These are phyloP conservation scores for Aureobasidium sp. DNA, from an alignment of 2,329 filamentous ascomycete genomes.

Conservation along the genomic window DNA sequence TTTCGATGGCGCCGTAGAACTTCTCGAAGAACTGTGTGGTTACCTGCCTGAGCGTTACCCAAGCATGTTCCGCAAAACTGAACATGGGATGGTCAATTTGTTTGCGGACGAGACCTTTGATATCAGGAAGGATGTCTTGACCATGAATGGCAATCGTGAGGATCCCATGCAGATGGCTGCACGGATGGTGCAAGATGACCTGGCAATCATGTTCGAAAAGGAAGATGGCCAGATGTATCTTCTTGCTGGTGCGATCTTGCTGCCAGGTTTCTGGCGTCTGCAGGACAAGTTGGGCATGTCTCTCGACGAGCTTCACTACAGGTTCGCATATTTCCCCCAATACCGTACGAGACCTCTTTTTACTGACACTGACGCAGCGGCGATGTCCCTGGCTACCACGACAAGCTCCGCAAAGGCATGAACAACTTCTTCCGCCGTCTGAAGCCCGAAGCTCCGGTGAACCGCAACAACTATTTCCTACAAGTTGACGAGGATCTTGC, in stretches of 20 bases:
- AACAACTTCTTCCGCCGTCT: constrained; percentile 70
- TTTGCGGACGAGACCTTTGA: constrained; percentile 66
- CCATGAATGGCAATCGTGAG: constrained; percentile 39
- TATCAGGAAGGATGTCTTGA: constrained; percentile 53
- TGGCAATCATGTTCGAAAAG: constrained; percentile 74
- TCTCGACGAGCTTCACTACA: constrained; percentile 68
- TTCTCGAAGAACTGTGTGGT: constrained; percentile 61
- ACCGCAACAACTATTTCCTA: constrained; percentile 79
- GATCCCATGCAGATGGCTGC: constrained; percentile 71
- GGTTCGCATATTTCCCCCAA: not conserved
- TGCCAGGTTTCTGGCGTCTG: constrained; percentile 77
- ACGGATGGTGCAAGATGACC: constrained; percentile 69
- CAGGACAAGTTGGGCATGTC: constrained; percentile 75
- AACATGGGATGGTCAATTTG: constrained; percentile 60
- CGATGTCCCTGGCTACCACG: constrained; percentile 62
- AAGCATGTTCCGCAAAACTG: constrained; percentile 55
- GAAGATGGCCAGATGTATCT: constrained; percentile 74
- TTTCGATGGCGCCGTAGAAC: constrained; percentile 63
- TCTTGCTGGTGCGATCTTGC: constrained; percentile 64
- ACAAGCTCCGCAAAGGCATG: constrained; percentile 71
- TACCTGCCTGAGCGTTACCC: constrained; percentile 74
- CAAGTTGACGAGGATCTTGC: constrained; percentile 72
- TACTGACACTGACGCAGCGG: constrained; percentile 40
- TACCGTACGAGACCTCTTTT: not conserved
- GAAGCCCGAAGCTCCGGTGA: constrained; percentile 56